Conservation (phyloP, 2,329 filamentous ascomycete genomes). For the Balansia obtecta region DNA sequence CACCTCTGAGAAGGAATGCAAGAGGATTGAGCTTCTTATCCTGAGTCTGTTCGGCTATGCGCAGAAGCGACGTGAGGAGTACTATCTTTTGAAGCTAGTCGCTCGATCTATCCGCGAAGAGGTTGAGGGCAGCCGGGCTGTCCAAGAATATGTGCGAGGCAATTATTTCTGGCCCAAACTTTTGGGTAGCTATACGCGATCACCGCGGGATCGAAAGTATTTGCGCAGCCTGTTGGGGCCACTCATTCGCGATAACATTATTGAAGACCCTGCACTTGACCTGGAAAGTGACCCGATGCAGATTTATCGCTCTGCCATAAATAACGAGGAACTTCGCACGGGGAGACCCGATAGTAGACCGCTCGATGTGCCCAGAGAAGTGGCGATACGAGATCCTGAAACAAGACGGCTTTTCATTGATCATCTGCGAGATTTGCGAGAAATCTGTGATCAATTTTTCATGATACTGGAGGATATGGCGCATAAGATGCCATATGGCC, state of each 20-base stretch:
- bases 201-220: constrained; percentile 85
- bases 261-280: constrained; percentile 82
- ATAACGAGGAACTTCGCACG: constrained; percentile 91
- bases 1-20: constrained; percentile 81
- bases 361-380: constrained; percentile 75
- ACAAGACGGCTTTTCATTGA: constrained; percentile 88
- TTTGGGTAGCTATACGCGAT: constrained; percentile 76
- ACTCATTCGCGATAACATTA: constrained; percentile 79
- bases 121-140: constrained; percentile 55
- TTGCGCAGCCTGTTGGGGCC: constrained; percentile 76
- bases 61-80: constrained; percentile 92
- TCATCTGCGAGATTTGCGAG: constrained; percentile 83
- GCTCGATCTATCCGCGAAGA: constrained; percentile 75
- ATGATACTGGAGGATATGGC: constrained; percentile 68
- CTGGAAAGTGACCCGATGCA: constrained; percentile 95
- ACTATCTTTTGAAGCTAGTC: constrained; percentile 86
- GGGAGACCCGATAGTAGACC: constrained; percentile 71
- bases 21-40: constrained; percentile 82
- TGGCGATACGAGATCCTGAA: constrained; percentile 92
- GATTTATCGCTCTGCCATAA: constrained; percentile 90
- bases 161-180: constrained; percentile 92
- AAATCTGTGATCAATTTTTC: constrained; percentile 89
- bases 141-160: constrained; percentile 79
- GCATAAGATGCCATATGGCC: constrained; percentile 82
- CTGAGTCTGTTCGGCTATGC: constrained; percentile 97